These are phyloP conservation scores for Solanum arcanum DNA, from an alignment of 257 asterid genomes.

Conservation along the genomic window DNA sequence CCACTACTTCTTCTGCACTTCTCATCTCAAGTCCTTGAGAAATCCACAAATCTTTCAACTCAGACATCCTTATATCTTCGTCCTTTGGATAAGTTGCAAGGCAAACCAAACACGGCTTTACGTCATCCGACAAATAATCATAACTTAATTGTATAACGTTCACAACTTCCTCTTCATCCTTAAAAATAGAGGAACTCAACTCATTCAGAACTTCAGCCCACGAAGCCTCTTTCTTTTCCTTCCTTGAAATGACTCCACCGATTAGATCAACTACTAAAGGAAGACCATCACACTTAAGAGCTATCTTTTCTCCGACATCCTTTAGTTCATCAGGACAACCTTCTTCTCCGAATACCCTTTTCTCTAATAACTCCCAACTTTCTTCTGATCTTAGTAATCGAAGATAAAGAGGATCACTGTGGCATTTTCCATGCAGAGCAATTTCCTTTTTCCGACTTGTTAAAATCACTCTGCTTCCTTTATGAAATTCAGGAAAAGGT, in stretches of 20 bases:
- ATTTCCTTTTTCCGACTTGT: background rate
- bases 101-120: constrained; percentile 18
- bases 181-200: background rate
- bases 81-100: constrained; percentile 5
- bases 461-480: constrained; percentile 3
- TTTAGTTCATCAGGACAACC: constrained; percentile 5
- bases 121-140: constrained; percentile 5
- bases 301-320: constrained; percentile 1
- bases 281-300: constrained; percentile 4
- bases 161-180: background rate
- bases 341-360: background rate
- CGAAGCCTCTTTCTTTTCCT: background rate
- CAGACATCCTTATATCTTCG: background rate
- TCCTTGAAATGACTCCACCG: constrained; percentile 9
- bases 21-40: constrained; percentile 14
- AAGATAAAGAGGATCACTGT: background rate
- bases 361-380: constrained; percentile 10
- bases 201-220: constrained; percentile 1
- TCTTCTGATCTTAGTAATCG: background rate
- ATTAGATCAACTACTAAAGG: constrained; percentile 12
- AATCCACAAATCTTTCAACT: constrained; percentile 7
- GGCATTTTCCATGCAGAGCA: background rate
- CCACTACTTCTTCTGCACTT: background rate
- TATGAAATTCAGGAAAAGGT: background rate
- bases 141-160: constrained; percentile 10